Evolutionary conservation across 1,139 yeast genomes (phyloP).

Genomic region (Eremothecium cymbalariae): DNA sequence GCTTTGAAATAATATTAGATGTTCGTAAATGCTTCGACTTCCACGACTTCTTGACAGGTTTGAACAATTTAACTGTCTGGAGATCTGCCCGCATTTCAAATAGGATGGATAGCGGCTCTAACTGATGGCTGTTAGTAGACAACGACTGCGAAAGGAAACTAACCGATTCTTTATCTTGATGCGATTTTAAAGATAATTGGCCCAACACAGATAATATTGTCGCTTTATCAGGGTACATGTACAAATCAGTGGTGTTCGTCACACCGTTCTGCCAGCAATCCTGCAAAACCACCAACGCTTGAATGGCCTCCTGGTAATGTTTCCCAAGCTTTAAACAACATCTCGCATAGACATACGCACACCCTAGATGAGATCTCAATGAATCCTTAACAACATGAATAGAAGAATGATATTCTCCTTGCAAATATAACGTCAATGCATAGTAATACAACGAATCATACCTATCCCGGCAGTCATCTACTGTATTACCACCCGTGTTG

Average conservation of each 20-base stretch:
- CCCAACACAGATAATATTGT: conserved; percentile 63
- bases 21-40: conserved; percentile 42
- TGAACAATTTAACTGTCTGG: conserved; percentile 33
- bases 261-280: conserved; percentile 8
- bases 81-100: conserved; percentile 66
- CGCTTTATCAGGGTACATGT: conserved; percentile 50
- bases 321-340: conserved; percentile 21
- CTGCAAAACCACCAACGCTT: conserved; percentile 7
- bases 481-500: conserved; percentile 2
- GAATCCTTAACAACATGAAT: conserved; percentile 18
- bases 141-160: conserved; percentile 62
- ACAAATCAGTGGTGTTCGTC: conserved; percentile 5
- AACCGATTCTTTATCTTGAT: conserved; percentile 58
- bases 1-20: conserved; percentile 42
- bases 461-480: conserved; percentile 15
- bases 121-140: conserved; percentile 66
- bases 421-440: conserved; percentile 23
- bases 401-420: conserved; percentile 21
- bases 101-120: conserved; percentile 78
- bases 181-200: conserved; percentile 50
- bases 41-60: conserved; percentile 25
- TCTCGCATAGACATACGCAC: conserved; percentile 24
- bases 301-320: conserved; percentile 19
- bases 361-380: conserved; percentile 21
- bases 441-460: conserved; percentile 25